Evolutionary conservation across 768 basidiomycete species (phyloP).

Genomic region (Postia placenta): DNA sequence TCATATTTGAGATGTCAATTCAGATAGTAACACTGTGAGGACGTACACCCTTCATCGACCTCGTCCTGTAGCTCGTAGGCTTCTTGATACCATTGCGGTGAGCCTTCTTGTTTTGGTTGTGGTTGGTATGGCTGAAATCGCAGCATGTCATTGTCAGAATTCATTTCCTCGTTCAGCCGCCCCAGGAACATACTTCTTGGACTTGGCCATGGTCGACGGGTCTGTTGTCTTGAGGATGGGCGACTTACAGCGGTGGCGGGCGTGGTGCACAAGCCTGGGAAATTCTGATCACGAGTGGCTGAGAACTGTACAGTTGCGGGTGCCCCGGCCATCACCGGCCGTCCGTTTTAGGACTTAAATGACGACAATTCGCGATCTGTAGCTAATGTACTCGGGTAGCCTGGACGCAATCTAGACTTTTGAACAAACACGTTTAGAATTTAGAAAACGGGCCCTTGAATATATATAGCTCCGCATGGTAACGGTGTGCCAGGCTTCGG

Average conservation of each 20-base stretch:
- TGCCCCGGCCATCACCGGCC: neutral
- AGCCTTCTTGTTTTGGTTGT: constrained; percentile 96
- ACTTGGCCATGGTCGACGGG: constrained; percentile 79
- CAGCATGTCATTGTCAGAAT: constrained; percentile 1
- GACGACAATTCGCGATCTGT: no score
- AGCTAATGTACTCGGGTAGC: no score
- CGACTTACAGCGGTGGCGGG: constrained; percentile 1
- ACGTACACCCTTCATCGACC: constrained; percentile 90
- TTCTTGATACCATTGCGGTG: constrained; percentile 97
- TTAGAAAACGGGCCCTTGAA: no score
- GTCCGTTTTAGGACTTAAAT: no score
- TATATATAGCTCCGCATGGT: no score
- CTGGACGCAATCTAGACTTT: no score
- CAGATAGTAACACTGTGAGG: constrained; percentile 8
- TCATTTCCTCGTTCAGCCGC: neutral
- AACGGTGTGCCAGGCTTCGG: no score
- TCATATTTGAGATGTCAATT: constrained; percentile 1
- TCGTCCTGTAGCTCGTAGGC: constrained; percentile 64
- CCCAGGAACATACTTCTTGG: constrained; percentile 73
- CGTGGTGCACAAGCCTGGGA: constrained; percentile 7
- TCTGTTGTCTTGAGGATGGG: constrained; percentile 16
- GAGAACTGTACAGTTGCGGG: constrained; percentile 22
- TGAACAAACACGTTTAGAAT: no score
- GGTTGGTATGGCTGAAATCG: constrained; percentile 73
- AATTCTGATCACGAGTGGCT: constrained; percentile 16